Conservation (phyloP, 192 early-diverging fungal species). For the Gryganskiella cystojenkinii region DNA sequence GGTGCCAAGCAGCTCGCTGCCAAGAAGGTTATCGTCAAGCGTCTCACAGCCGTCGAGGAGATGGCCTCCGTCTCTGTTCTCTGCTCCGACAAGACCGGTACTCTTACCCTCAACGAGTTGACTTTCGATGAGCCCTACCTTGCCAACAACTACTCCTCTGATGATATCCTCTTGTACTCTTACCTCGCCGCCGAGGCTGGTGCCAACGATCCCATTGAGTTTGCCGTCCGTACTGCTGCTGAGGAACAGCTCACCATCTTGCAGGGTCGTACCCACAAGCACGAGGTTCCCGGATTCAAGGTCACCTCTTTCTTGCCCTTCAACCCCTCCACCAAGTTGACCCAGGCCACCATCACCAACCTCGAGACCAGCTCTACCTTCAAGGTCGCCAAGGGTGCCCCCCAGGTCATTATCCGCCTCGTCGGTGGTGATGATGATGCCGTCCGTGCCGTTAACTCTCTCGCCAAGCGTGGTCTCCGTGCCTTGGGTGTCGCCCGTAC, state of each 20-base stretch:
- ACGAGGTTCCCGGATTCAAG: constrained; percentile 91
- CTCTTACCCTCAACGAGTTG: constrained; percentile 89
- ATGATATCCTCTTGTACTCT: constrained; percentile 83
- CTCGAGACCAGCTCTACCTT: constrained; percentile 77
- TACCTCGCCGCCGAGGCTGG: constrained; percentile 87
- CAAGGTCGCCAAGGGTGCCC: constrained; percentile 94
- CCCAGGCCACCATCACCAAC: constrained; percentile 83
- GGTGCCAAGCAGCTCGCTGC: constrained; percentile 88
- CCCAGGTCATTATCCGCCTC: constrained; percentile 90
- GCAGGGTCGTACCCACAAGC: constrained; percentile 67
- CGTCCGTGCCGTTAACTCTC: constrained; percentile 81
- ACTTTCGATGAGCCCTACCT: constrained; percentile 87
- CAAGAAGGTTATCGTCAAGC: constrained; percentile 93
- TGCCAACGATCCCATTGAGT: constrained; percentile 88
- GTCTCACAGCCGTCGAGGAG: constrained; percentile 92
- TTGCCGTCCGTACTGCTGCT: constrained; percentile 82
- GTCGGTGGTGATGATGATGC: constrained; percentile 87
- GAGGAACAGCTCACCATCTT: constrained; percentile 72
- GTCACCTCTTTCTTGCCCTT: constrained; percentile 89
- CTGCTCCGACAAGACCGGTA: constrained; percentile 87
- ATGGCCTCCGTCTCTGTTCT: constrained; percentile 87
- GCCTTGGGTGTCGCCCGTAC: constrained; percentile 88
- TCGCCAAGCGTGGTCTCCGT: constrained; percentile 86
- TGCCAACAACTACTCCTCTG: constrained; percentile 68
- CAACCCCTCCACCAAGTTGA: constrained; percentile 89